Conservation (phyloP, 306 rosid species). For the Quercus parvula region DNA sequence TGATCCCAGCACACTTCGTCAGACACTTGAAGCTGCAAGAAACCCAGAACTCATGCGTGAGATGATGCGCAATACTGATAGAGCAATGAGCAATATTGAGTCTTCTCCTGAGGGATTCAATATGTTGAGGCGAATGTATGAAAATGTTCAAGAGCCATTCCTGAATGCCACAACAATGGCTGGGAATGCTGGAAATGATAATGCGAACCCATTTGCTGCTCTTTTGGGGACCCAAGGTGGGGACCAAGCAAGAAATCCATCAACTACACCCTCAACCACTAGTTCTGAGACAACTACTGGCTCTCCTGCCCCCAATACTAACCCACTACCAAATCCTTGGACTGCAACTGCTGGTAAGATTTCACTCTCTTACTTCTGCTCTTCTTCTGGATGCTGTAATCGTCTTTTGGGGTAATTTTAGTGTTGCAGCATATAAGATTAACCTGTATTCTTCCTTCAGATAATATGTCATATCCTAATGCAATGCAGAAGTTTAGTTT, state of each 20-base stretch:
- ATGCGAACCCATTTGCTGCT: slow-evolving; percentile 46
- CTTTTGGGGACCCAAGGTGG: slow-evolving; percentile 54
- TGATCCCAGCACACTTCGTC: slow-evolving; percentile 82
- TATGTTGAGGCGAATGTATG: slow-evolving; percentile 94
- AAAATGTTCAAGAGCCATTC: slow-evolving; percentile 91
- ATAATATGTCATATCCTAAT: background rate
- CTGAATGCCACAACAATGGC: slow-evolving; percentile 85
- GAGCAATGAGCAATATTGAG: slow-evolving; percentile 94
- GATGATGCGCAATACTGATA: slow-evolving; percentile 92
- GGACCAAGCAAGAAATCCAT: slow-evolving; percentile 40
- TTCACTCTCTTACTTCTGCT: slow-evolving; percentile 12
- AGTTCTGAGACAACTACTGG: slow-evolving; percentile 51
- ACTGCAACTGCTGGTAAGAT: slow-evolving; percentile 55
- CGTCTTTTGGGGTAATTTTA: background rate
- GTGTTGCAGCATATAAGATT: background rate
- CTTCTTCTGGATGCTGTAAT: background rate
- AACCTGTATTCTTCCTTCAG: background rate
- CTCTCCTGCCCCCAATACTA: slow-evolving; percentile 76
- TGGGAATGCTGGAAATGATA: slow-evolving; percentile 59
- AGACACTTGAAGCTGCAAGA: slow-evolving; percentile 86
- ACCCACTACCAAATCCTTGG: slow-evolving; percentile 96
- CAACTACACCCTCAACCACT: slow-evolving; percentile 54
- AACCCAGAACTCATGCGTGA: slow-evolving; percentile 95
- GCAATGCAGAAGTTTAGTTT: background rate
- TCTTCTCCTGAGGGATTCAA: slow-evolving; percentile 89